Evolutionary conservation across 2,329 filamentous ascomycete genomes (phyloP), one percentile per base, ranked within the genome.

Genomic region (Trichoderma sp.): DNA sequence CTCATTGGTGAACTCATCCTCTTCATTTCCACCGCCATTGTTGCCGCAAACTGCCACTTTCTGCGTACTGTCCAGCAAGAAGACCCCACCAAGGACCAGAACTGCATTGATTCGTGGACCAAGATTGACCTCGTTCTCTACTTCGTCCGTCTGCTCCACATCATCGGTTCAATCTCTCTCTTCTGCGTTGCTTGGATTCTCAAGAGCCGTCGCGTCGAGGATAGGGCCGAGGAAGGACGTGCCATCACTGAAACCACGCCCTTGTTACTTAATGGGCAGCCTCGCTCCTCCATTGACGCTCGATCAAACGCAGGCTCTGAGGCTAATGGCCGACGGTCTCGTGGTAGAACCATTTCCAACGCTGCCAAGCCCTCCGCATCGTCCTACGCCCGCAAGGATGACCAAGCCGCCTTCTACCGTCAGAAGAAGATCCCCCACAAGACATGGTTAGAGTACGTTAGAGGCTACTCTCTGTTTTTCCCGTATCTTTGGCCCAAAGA

Each of bases 401-500:
- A 91, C 69, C 90, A 91, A 29, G 91, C 93, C 11, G 94, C 94
- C 6, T 98, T 97, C 88, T 97, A 97, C 83, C 93, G 96, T 79
- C 95, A 95, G 2, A 93, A 93, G 50, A 96, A 94, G 78, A 90
- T 95, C 9, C 95, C 95, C 3, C 93, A 94, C 79, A 95, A 94
- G 79, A 97, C 92, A 71, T 99, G 97, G 97, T 97, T 94, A 91
- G 95, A 98, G 82, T 99, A 99, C 83, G 87, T 98, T 76, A 92
- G 93, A 78, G 95, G 96, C 63, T 99, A 98, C 84, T 94, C 93
- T 14, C 88, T 98, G 69, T 98, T 99, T 85, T 97, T 98, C 83
- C 96, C 95, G 0, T 99, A 98, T 82, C 90, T 98, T 75, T 99
- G 97, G 97, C 97, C 97, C 0, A 93, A 92, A 80, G 96, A 96